Evolutionary conservation across 257 asterid genomes (phyloP).

Genomic region (Orobanche coerulescens): DNA sequence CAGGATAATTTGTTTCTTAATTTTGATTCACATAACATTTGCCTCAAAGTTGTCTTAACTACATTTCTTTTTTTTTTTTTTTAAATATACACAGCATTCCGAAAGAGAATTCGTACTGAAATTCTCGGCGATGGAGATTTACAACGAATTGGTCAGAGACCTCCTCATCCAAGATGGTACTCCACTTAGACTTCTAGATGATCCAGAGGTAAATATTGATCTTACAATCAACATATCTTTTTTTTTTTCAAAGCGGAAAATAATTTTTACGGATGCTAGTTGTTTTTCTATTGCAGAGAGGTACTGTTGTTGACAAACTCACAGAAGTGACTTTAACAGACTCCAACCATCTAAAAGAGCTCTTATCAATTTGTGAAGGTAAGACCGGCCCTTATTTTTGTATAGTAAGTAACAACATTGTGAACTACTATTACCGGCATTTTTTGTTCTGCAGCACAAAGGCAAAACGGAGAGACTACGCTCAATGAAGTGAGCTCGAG

Average conservation of each 20-base stretch:
- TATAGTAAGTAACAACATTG: background rate
- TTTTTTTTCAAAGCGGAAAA: background rate
- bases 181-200: constrained; percentile 84
- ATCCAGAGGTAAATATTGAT: constrained; percentile 61
- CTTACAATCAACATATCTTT: background rate
- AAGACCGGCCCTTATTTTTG: background rate
- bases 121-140: constrained; percentile 95
- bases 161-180: constrained; percentile 52
- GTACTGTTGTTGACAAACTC: constrained; percentile 79
- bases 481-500: constrained; percentile 88
- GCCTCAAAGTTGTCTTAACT: background rate
- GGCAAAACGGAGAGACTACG: constrained; percentile 84
- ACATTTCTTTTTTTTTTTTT: background rate
- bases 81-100: constrained; percentile 18
- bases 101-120: constrained; percentile 53
- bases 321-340: constrained; percentile 60
- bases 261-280: background rate
- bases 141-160: constrained; percentile 87
- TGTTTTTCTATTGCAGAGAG: constrained; percentile 41
- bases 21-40: background rate
- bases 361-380: constrained; percentile 71
- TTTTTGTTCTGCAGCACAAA: constrained; percentile 56
- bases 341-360: constrained; percentile 54
- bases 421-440: background rate
- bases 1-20: background rate